phyloP scores from a whole-genome alignment of 1,139 yeast species.

The Diutina sp. region DNA sequence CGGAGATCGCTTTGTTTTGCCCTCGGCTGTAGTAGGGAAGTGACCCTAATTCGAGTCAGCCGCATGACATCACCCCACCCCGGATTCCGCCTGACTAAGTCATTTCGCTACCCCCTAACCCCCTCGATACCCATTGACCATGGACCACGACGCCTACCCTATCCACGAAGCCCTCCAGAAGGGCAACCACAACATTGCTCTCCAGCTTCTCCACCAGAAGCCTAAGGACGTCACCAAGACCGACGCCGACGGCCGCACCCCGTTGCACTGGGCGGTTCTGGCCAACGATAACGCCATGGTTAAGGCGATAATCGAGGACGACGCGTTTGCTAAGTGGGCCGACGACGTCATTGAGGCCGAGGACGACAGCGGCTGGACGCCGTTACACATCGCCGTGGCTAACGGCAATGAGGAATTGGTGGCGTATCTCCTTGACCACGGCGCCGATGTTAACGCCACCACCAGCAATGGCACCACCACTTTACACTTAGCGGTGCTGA shows the following conservation, averaged over 20 bases:
- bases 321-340: constrained; percentile 12
- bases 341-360: constrained; percentile 50
- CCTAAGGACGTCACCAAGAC: constrained; percentile 31
- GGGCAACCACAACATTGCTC: constrained; percentile 36
- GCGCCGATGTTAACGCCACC: constrained; percentile 23
- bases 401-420: constrained; percentile 52
- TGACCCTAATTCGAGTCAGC: not conserved
- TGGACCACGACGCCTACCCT: constrained; percentile 1
- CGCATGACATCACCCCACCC: not conserved
- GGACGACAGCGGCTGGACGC: constrained; percentile 83
- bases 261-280: constrained; percentile 86
- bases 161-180: constrained; percentile 48
- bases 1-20: not conserved
- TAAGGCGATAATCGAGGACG: constrained; percentile 31
- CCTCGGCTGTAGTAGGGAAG: not conserved
- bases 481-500: constrained; percentile 61
- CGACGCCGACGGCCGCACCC: constrained; percentile 72
- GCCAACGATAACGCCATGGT: constrained; percentile 44
- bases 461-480: constrained; percentile 66
- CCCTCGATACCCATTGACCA: not conserved
- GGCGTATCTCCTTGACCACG: constrained; percentile 20
- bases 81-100: not conserved
- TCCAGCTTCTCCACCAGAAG: constrained; percentile 30
- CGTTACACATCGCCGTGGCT: constrained; percentile 71
- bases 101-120: not conserved